Percentiles rank a stretch among this genome's conserved stretches.
Conservation (phyloP, 345 rosid species). For the Eucalyptus tenuipes region DNA sequence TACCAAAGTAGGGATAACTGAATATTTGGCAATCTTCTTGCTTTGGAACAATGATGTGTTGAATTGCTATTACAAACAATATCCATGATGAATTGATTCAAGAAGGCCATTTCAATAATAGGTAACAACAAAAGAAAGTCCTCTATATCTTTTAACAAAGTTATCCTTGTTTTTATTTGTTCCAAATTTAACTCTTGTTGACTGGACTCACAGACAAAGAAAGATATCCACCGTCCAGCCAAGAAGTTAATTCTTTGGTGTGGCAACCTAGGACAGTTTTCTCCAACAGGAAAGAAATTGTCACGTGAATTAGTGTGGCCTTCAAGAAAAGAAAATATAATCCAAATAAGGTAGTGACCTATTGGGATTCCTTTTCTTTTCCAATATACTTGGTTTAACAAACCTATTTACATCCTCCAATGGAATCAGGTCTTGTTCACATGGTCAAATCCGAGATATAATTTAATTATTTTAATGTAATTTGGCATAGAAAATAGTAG, state of each 20-base stretch:
- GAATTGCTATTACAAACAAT: too few species aligned
- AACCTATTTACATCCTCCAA: background rate
- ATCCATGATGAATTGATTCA: too few species aligned
- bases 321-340: background rate
- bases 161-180: too few species aligned
- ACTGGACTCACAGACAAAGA: background rate
- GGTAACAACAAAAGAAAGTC: too few species aligned
- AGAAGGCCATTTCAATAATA: too few species aligned
- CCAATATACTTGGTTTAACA: background rate
- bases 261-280: background rate
- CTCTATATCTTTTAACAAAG: too few species aligned
- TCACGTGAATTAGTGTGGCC: background rate
- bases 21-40: background rate
- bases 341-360: background rate
- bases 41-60: background rate
- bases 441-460: background rate
- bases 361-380: background rate
- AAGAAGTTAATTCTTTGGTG: background rate
- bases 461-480: too few species aligned
- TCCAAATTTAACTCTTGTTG: too few species aligned
- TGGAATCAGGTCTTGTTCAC: background rate
- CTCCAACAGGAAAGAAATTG: background rate
- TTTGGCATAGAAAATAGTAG: too few species aligned
- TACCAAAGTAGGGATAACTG: constrained; percentile 1
- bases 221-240: background rate